These are phyloP conservation scores for Starmerella ratchasimensis DNA, from an alignment of 805 yeast species.

Conservation along the genomic window DNA sequence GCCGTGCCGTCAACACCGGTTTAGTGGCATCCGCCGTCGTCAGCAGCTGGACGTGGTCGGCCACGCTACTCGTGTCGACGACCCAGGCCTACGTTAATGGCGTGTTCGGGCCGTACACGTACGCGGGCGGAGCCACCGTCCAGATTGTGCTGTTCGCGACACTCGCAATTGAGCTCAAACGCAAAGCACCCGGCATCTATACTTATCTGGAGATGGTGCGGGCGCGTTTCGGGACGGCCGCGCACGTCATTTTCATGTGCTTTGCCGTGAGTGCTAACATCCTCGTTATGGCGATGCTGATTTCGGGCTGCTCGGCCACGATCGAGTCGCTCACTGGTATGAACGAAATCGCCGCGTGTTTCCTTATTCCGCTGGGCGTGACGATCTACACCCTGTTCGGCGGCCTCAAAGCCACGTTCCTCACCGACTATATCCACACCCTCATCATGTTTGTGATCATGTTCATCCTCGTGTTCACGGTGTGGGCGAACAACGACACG, in stretches of 20 bases:
- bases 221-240: conserved; percentile 60
- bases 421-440: conserved; percentile 72
- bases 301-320: conserved; percentile 83
- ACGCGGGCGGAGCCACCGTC: conserved; percentile 84
- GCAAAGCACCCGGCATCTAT: conserved; percentile 82
- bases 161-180: conserved; percentile 76
- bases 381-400: conserved; percentile 63
- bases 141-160: conserved; percentile 80
- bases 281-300: conserved; percentile 80
- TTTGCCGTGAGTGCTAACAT: conserved; percentile 82
- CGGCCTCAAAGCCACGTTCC: conserved; percentile 69
- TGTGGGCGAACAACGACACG: conserved; percentile 52
- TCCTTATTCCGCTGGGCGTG: conserved; percentile 70
- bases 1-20: conserved; percentile 74
- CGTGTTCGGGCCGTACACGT: conserved; percentile 64
- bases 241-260: conserved; percentile 48
- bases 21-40: conserved; percentile 83
- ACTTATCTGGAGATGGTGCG: conserved; percentile 76
- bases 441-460: conserved; percentile 65
- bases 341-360: conserved; percentile 68
- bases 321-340: conserved; percentile 70
- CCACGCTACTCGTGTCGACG: conserved; percentile 59
- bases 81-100: conserved; percentile 71
- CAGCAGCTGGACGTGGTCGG: conserved; percentile 88
- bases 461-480: conserved; percentile 65